phyloP scores from a whole-genome alignment of 306 rosid genomes.

The Arachis hypogaea region DNA sequence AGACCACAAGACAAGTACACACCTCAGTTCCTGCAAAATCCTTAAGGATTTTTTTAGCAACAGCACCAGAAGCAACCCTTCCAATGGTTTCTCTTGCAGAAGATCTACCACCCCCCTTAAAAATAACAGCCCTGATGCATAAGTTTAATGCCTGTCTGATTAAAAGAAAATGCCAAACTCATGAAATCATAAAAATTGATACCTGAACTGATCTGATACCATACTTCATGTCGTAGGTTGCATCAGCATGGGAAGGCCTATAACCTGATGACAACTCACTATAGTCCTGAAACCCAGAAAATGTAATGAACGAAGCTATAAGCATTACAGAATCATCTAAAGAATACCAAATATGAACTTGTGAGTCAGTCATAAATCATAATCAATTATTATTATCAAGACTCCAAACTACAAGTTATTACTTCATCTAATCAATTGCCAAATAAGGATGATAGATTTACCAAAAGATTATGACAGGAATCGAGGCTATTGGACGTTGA shows the following conservation, averaged over 20 bases:
- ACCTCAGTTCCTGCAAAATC: constrained; percentile 85
- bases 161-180: constrained; percentile 6
- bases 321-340: constrained; percentile 26
- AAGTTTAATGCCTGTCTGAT: constrained; percentile 30
- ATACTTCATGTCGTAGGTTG: constrained; percentile 96
- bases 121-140: constrained; percentile 28
- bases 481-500: too few species aligned
- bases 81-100: constrained; percentile 99
- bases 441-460: background rate
- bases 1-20: constrained; percentile 33
- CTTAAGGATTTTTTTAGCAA: constrained; percentile 89
- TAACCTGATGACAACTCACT: constrained; percentile 87
- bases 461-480: too few species aligned
- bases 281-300: constrained; percentile 69
- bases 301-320: constrained; percentile 7
- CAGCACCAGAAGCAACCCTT: constrained; percentile 98
- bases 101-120: constrained; percentile 98
- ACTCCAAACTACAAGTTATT: background rate
- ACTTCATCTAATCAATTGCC: background rate
- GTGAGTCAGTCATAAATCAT: background rate
- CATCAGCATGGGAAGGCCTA: constrained; percentile 99
- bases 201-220: constrained; percentile 96
- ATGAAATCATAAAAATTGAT: constrained; percentile 41
- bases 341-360: constrained; percentile 7
- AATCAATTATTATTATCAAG: background rate